Percentiles rank a stretch among this genome's conserved stretches.
Conservation (phyloP, 2,329 filamentous ascomycete genomes). For the Colletotrichum eremochloae region DNA sequence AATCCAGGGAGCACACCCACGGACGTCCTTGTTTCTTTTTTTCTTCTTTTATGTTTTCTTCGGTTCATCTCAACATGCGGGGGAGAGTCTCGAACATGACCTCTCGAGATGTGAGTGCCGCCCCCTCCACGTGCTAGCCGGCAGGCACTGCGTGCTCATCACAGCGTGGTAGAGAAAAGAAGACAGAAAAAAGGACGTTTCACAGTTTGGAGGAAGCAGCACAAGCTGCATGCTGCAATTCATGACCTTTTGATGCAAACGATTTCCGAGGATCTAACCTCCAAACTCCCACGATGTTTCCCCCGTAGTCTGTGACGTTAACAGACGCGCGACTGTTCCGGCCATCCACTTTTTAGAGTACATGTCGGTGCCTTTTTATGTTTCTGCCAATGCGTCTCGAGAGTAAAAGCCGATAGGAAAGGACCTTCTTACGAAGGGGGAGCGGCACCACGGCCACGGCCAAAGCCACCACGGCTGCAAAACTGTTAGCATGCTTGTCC, state of each 20-base stretch:
- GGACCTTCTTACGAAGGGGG: conserved; percentile 72
- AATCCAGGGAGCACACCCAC: conserved; percentile 14
- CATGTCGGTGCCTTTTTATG: conserved; percentile 58
- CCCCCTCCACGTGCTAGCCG: conserved; percentile 25
- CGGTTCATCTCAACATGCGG: conserved; percentile 29
- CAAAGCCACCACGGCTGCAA: conserved; percentile 84
- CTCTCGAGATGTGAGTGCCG: conserved; percentile 30
- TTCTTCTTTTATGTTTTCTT: conserved; percentile 7
- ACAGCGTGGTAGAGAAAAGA: conserved; percentile 27
- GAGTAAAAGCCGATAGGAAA: conserved; percentile 58
- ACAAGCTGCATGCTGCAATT: conserved; percentile 42
- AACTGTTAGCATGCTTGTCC: conserved; percentile 51
- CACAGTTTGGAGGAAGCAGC: conserved; percentile 42
- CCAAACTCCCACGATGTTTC: conserved; percentile 60
- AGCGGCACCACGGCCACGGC: conserved; percentile 86
- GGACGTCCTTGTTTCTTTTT: conserved; percentile 24
- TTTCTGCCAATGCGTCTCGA: conserved; percentile 56
- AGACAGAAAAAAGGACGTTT: conserved; percentile 27
- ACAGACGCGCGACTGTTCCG: conserved; percentile 56
- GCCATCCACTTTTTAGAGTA: conserved; percentile 62
- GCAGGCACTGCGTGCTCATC: conserved; percentile 40
- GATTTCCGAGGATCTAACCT: conserved; percentile 63
- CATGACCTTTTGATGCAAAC: conserved; percentile 58
- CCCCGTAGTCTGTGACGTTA: conserved; percentile 57
- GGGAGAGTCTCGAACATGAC: conserved; percentile 20